These are phyloP conservation scores for Solanum hybrid DNA, from an alignment of 305 asterid genomes.

Conservation along the genomic window DNA sequence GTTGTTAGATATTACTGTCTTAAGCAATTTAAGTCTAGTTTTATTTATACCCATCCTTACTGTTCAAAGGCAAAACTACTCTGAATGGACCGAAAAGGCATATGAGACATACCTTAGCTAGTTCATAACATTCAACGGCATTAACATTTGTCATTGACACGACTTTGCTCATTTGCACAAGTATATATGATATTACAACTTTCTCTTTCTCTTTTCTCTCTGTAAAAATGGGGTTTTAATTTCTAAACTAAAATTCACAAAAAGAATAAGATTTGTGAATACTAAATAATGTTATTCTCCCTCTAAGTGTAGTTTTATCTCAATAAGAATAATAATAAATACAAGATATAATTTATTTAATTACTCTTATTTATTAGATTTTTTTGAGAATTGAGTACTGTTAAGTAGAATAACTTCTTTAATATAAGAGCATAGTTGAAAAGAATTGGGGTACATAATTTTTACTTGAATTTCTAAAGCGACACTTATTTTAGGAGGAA, in stretches of 20 bases:
- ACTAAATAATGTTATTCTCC: background rate
- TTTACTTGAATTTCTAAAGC: background rate
- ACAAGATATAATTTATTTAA: background rate
- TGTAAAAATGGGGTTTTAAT: no score
- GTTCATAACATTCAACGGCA: background rate
- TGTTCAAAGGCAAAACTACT: no score
- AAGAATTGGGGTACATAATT: background rate
- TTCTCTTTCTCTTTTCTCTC: no score
- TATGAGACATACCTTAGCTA: background rate
- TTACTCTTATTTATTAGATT: background rate
- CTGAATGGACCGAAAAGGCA: background rate
- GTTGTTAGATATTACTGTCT: no score
- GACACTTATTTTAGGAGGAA: background rate
- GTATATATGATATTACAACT: background rate
- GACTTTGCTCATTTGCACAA: no score
- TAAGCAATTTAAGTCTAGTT: no score
- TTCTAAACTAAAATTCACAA: no score
- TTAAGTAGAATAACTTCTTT: background rate
- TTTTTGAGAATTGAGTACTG: background rate
- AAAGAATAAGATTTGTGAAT: background rate
- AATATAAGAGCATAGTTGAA: background rate
- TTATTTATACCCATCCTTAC: no score
- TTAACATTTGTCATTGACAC: no score
- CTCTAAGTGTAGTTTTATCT: background rate
- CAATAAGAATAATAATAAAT: background rate